Base-by-base conservation (phyloP, 2,329 filamentous ascomycete genomes). In the Fusarium agapanthi region DNA sequence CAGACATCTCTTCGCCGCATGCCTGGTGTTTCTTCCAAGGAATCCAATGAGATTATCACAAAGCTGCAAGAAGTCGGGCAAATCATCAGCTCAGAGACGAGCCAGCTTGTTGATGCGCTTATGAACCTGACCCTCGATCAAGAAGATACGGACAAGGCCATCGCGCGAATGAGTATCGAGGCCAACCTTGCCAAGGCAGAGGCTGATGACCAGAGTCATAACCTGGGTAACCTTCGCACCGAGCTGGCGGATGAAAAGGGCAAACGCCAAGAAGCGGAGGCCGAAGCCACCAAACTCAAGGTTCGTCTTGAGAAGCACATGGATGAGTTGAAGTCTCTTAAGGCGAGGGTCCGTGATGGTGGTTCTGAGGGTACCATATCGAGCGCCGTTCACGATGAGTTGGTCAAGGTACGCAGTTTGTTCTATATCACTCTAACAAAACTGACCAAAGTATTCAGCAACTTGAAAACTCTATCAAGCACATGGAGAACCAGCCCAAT, bases 1-100 rank as follows among this genome's bases (percentile, higher is more conserved):
- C 82, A 83, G 63, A 81, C 80, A 9, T 79, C 79, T 6, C 77
- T 84, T n/a, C 80, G 81, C 8, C 80, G 81, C 45, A 82, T 83
- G 79, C 81, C 82, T 12, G 82, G 81, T 15, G 79, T 84, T 43
- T 80, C 81, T 1, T 73, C 79, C 40, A 72, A 74, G 30, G 80
- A 83, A 30, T 79, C 81, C 6, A 74, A 75, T 30, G 81, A 83
- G 61, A 79, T 84, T 34, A 76, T 79, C 37, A 43, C 69, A 9
- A 79, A 81, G 61, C 77, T 84, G 22, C 79, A 82, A 47, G 80
- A 83, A 62, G 79, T 83, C 9, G 80, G 81, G 1, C 81, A 80
- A 61, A 77, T 80, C 45, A 78, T 83, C 74, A 83, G 78, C 68
- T 79, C 80, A 34, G 82, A 84, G 76, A 82, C 80, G 14, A 81